These are phyloP conservation scores for Naganishia kalamii DNA, from an alignment of 768 basidiomycete species.

Conservation along the genomic window DNA sequence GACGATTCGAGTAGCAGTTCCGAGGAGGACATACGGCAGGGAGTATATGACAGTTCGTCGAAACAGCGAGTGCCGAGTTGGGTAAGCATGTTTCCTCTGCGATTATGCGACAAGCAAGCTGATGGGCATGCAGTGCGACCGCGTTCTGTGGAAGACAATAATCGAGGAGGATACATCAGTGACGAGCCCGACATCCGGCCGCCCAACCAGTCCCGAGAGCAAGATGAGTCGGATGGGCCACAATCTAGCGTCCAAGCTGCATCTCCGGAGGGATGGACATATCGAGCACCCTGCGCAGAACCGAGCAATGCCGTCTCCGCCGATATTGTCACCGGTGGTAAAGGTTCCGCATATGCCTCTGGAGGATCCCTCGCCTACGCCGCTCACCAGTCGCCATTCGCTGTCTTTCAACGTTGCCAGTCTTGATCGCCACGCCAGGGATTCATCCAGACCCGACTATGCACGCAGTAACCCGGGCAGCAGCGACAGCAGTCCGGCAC, in stretches of 20 bases:
- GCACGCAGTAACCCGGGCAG: constrained; percentile 10
- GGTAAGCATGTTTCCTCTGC: constrained; percentile 30
- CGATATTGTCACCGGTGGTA: neutral
- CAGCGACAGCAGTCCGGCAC: constrained; percentile 7
- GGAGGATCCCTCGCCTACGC: neutral
- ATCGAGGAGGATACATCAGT: constrained; percentile 21
- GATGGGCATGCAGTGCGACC: constrained; percentile 37
- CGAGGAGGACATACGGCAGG: constrained; percentile 36
- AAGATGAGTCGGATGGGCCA: constrained; percentile 11
- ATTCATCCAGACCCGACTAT: neutral
- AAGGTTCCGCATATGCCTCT: too few species aligned
- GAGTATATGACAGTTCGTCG: constrained; percentile 44
- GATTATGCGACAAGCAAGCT: neutral
- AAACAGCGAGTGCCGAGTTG: constrained; percentile 47
- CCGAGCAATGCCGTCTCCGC: neutral
- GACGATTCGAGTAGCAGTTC: constrained; percentile 22
- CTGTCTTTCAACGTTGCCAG: too few species aligned
- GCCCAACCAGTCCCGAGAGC: neutral
- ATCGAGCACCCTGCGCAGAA: neutral
- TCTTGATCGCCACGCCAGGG: neutral
- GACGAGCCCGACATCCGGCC: neutral
- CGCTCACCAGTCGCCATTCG: neutral
- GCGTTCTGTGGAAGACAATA: constrained; percentile 44
- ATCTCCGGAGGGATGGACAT: neutral
- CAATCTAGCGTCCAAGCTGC: neutral